These are phyloP conservation scores for Talaromyces albobiverticillius DNA, from an alignment of 2,329 filamentous ascomycete genomes.

Conservation along the genomic window DNA sequence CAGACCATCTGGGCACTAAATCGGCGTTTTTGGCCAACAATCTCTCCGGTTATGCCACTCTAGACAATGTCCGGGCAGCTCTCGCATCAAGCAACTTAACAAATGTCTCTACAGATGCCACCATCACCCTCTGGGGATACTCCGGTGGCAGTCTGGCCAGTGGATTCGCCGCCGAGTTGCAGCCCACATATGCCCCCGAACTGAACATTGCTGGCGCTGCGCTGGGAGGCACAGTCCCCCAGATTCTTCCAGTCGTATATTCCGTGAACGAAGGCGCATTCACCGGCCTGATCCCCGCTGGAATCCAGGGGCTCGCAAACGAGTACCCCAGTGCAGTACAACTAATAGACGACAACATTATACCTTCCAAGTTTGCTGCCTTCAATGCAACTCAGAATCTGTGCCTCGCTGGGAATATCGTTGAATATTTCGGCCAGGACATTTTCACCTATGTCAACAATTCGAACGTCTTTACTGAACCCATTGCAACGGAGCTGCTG, in stretches of 20 bases:
- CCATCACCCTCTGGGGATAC: conserved; percentile 54
- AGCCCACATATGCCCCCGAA: conserved; percentile 50
- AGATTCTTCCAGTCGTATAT: conserved; percentile 37
- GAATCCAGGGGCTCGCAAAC: conserved; percentile 26
- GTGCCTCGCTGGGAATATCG: conserved; percentile 21
- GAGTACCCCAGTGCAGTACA: conserved; percentile 23
- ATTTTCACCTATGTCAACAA: conserved; percentile 22
- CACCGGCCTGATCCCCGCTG: conserved; percentile 36
- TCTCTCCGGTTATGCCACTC: conserved; percentile 42
- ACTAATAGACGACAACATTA: conserved; percentile 18
- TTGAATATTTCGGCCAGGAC: conserved; percentile 20
- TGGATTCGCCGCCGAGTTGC: conserved; percentile 51
- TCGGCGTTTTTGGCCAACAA: conserved; percentile 44
- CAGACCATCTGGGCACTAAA: conserved; percentile 47
- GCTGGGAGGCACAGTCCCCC: conserved; percentile 48
- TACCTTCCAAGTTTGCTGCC: conserved; percentile 18
- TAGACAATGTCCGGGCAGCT: conserved; percentile 45
- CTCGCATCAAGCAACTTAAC: conserved; percentile 27
- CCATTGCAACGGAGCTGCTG: conserved; percentile 16
- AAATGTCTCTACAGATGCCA: conserved; percentile 30
- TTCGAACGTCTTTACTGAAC: conserved; percentile 18
- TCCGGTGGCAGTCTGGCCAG: conserved; percentile 53
- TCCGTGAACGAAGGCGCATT: conserved; percentile 30
- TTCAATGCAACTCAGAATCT: conserved; percentile 21
- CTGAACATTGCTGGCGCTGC: conserved; percentile 49